phyloP scores from a whole-genome alignment of 208 protist species.

The Trypanosomatidae sp. region DNA sequence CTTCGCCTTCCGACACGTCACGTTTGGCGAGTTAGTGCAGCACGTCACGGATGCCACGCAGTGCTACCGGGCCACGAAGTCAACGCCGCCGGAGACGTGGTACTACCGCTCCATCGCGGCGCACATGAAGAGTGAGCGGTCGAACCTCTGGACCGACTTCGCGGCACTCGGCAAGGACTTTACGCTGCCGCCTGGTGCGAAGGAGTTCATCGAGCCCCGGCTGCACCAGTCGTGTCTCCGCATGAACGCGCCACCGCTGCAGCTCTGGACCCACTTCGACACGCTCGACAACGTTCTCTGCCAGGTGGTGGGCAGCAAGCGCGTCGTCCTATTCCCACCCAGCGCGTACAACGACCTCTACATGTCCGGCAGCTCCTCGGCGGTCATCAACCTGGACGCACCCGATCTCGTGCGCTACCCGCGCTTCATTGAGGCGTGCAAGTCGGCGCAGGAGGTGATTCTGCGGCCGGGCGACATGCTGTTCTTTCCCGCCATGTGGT shows the following conservation, averaged over 20 bases:
- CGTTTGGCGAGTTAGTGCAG: conserved; percentile 64
- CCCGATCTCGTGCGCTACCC: conserved; percentile 78
- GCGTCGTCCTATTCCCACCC: conserved; percentile 89
- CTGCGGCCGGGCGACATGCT: conserved; percentile 92
- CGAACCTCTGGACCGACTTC: conserved; percentile 88
- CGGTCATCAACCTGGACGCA: conserved; percentile 76
- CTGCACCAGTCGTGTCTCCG: conserved; percentile 88
- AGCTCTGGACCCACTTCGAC: conserved; percentile 95
- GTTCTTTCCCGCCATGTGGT: conserved; percentile 93
- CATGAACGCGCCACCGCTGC: conserved; percentile 84
- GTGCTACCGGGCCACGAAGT: conserved; percentile 3
- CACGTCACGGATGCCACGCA: conserved; percentile 43
- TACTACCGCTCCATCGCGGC: conserved; percentile 84
- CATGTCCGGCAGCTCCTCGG: conserved; percentile 86
- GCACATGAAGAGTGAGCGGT: conserved; percentile 84
- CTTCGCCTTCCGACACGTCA: conserved; percentile 81
- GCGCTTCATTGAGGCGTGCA: conserved; percentile 76
- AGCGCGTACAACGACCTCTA: conserved; percentile 89
- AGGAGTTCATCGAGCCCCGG: conserved; percentile 51
- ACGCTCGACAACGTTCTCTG: conserved; percentile 94
- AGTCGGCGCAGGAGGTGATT: conserved; percentile 67
- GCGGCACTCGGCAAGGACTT: conserved; percentile 67
- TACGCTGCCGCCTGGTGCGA: conserved; percentile 45
- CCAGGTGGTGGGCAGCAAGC: conserved; percentile 87
- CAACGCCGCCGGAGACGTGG: conserved; percentile 50